A percentile compares a stretch with the other conserved stretches of the same genome.
Conservation (phyloP, 805 yeast genomes). For the Lipomyces sp. region DNA sequence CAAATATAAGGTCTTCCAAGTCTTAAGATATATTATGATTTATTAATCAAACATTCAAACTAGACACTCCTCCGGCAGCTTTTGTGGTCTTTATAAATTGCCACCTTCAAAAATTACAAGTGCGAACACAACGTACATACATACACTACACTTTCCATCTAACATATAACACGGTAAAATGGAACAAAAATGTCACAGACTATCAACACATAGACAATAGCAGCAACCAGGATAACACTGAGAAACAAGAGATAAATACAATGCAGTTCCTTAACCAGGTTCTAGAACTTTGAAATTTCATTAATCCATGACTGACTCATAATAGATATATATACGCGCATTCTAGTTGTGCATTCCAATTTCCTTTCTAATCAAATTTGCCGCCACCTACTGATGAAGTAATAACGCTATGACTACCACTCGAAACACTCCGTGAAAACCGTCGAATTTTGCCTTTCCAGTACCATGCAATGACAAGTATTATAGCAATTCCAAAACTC, state of each 20-base stretch:
- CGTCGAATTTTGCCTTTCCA: conserved; percentile 33
- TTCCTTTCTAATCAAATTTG: conserved; percentile 14
- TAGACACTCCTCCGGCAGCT: too few species aligned
- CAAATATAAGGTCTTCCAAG: too few species aligned
- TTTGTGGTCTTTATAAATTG: not conserved
- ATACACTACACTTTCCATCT: not conserved
- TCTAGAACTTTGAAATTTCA: not conserved
- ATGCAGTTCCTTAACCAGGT: not conserved
- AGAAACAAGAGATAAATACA: not conserved
- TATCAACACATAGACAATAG: conserved; percentile 1
- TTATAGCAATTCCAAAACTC: conserved; percentile 18
- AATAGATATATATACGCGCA: not conserved
- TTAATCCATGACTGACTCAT: not conserved
- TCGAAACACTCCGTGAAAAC: conserved; percentile 22
- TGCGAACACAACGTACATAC: not conserved
- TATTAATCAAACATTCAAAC: too few species aligned
- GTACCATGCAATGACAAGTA: conserved; percentile 30
- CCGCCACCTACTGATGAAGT: conserved; percentile 9
- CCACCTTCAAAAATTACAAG: not conserved
- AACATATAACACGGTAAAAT: not conserved
- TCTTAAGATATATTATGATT: too few species aligned
- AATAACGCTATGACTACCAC: not conserved
- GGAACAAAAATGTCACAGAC: not conserved
- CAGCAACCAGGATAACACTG: not conserved
- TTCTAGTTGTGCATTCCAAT: not conserved